Percentiles rank a stretch among this genome's conserved stretches.
phyloP scores from a whole-genome alignment of 768 basidiomycete species.

The Lactarius hatsudake region DNA sequence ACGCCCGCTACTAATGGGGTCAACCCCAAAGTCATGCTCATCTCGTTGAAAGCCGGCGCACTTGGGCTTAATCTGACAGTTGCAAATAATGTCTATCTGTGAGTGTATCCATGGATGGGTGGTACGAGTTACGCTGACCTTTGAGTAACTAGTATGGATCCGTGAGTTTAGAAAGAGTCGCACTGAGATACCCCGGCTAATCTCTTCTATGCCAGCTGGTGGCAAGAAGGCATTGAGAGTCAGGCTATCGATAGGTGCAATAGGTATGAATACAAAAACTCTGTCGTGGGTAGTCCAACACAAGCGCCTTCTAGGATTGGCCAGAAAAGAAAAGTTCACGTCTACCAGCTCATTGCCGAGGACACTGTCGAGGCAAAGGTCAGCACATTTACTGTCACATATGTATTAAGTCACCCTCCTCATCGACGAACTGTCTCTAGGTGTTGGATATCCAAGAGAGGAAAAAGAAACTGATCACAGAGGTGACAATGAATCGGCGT shows the following conservation, averaged over 20 bases:
- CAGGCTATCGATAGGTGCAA: constrained; percentile 83
- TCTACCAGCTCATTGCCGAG: constrained; percentile 88
- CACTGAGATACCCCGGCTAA: background rate
- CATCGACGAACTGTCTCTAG: constrained; percentile 32
- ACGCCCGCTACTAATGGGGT: constrained; percentile 28
- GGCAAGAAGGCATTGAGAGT: constrained; percentile 85
- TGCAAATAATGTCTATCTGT: constrained; percentile 85
- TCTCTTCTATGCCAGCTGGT: constrained; percentile 53
- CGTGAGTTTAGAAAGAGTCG: constrained; percentile 50
- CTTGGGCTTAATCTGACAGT: constrained; percentile 86
- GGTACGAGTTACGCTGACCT: background rate
- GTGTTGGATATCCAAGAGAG: constrained; percentile 84
- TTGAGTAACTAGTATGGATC: constrained; percentile 61
- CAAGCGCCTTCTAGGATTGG: constrained; percentile 51
- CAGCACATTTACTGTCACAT: constrained; percentile 4
- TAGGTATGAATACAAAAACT: constrained; percentile 38
- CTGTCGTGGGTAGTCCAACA: background rate
- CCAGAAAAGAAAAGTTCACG: constrained; percentile 77
- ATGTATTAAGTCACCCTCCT: background rate
- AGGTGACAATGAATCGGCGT: constrained; percentile 38
- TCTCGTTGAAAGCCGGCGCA: constrained; percentile 82
- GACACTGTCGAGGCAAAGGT: constrained; percentile 87
- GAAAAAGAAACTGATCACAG: constrained; percentile 76
- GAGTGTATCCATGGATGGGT: constrained; percentile 32
- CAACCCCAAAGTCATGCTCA: constrained; percentile 79